Evolutionary conservation across 306 rosid species (phyloP), one percentile per base, ranked within the genome.

Genomic region (Cotoneaster glaucophyllus): DNA sequence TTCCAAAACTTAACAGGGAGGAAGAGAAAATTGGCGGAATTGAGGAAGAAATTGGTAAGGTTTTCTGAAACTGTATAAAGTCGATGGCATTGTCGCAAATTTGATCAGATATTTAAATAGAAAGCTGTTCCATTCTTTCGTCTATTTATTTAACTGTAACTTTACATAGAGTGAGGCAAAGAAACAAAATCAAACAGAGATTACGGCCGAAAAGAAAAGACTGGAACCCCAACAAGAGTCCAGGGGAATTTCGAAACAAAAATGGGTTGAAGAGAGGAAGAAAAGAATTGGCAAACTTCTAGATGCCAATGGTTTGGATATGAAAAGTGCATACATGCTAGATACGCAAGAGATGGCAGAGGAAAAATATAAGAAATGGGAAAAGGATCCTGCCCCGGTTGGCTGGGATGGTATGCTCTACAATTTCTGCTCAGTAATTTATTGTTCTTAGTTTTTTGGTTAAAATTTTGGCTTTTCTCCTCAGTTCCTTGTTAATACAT

Each of bases 221-320:
- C 89, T 92, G 98, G 99, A 92, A 84, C 86, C 91, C 85, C 97
- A 93, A 31, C 62, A 88, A 0, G 99, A 95, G 75, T 90, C 99
- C 9, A 88, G 98, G 89, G 98, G 98, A 61, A 81, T 95, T 83
- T 92, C 99, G 78, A 92, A 92, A 80, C 97, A 90, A 80, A 95
- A 95, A 86, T 95, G 98, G 99, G 87, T 92, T 70, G 99, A 95
- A 22, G 97, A 90, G 63, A 88, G 99, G 86, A 95, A 90, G 91
- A 95, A 81, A 82, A 88, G 87, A 81, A 89, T 95, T 75, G 99
- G 98, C 11, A 95, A 92, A 75, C 97, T 95, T 84, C 77, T 92
- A 9, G 98, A 95, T 88, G 98, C 98, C 58, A 95, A 95, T 84
- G 96, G 96, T 29, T 81, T 95, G 91, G 99, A 92, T 69, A 79